Percentiles rank a stretch among this genome's conserved stretches.
These are phyloP conservation scores for Emmonsia crescens DNA, from an alignment of 2,329 filamentous ascomycete species.

Conservation along the genomic window DNA sequence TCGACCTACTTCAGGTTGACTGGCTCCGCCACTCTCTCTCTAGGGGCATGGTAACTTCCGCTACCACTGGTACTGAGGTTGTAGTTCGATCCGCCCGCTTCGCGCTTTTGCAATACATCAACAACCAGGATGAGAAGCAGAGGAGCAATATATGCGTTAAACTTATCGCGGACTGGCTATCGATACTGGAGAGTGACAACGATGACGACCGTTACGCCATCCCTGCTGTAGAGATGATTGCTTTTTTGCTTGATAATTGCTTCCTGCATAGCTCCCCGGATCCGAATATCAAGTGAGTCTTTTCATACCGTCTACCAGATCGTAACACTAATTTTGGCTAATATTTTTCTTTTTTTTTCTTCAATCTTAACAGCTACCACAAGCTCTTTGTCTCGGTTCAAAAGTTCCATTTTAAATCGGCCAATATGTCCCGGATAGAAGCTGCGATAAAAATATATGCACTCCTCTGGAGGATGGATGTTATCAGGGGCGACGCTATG, in stretches of 20 bases:
- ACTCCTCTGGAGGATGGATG: constrained; percentile 48
- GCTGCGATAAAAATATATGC: constrained; percentile 72
- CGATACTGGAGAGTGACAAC: constrained; percentile 44
- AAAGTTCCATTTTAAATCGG: constrained; percentile 70
- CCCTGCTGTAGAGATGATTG: constrained; percentile 64
- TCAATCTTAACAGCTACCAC: constrained; percentile 35
- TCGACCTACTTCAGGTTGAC: constrained; percentile 25
- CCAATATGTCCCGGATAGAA: constrained; percentile 70
- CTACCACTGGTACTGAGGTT: constrained; percentile 35
- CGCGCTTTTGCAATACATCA: constrained; percentile 31
- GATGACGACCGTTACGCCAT: constrained; percentile 60
- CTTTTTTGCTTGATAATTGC: constrained; percentile 61
- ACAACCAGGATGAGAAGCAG: constrained; percentile 13
- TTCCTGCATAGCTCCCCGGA: constrained; percentile 30
- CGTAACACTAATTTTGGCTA: background rate
- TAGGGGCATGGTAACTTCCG: constrained; percentile 35
- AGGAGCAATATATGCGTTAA: constrained; percentile 33
- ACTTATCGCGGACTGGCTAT: constrained; percentile 42
- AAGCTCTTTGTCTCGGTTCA: constrained; percentile 60
- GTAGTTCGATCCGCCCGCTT: constrained; percentile 33
- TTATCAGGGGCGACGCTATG: constrained; percentile 45
- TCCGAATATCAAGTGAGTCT: constrained; percentile 30
- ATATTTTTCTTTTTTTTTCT: background rate
- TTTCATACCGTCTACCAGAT: background rate
- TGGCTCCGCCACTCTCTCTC: constrained; percentile 30